Conservation (phyloP, 2,329 filamentous ascomycete species). For the Cladosporium sp. region DNA sequence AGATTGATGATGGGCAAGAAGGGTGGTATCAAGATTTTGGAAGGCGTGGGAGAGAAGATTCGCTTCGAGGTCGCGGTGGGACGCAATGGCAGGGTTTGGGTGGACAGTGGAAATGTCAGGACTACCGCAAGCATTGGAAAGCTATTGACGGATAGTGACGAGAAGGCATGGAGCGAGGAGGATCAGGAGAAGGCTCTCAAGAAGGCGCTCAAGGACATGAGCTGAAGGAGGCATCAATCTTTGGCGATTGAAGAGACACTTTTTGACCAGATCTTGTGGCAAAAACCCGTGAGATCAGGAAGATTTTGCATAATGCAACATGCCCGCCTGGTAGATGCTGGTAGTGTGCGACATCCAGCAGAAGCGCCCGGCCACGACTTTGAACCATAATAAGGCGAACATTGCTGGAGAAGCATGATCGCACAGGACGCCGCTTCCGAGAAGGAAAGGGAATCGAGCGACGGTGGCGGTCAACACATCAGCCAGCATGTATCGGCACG, state of each 20-base stretch:
- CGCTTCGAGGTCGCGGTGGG: slow-evolving; percentile 94
- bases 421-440: not conserved
- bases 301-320: not conserved
- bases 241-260: not conserved
- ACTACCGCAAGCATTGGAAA: slow-evolving; percentile 76
- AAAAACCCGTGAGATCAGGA: not conserved
- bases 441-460: not conserved
- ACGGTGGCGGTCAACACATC: not conserved
- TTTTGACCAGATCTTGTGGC: not conserved
- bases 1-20: slow-evolving; percentile 66
- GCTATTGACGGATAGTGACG: slow-evolving; percentile 77
- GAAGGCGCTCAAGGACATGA: slow-evolving; percentile 62
- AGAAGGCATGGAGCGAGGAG: slow-evolving; percentile 62
- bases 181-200: slow-evolving; percentile 71
- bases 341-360: not conserved
- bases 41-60: slow-evolving; percentile 78
- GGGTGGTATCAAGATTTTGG: slow-evolving; percentile 72
- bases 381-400: not conserved
- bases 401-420: not conserved
- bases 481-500: not conserved
- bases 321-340: not conserved
- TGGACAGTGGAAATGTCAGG: slow-evolving; percentile 74
- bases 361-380: not conserved
- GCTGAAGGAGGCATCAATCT: slow-evolving; percentile 16
- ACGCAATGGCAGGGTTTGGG: slow-evolving; percentile 89